Evolutionary conservation across 495 filamentous ascomycete genomes (phyloP).

Genomic region (Staphylotrichum longicolle): DNA sequence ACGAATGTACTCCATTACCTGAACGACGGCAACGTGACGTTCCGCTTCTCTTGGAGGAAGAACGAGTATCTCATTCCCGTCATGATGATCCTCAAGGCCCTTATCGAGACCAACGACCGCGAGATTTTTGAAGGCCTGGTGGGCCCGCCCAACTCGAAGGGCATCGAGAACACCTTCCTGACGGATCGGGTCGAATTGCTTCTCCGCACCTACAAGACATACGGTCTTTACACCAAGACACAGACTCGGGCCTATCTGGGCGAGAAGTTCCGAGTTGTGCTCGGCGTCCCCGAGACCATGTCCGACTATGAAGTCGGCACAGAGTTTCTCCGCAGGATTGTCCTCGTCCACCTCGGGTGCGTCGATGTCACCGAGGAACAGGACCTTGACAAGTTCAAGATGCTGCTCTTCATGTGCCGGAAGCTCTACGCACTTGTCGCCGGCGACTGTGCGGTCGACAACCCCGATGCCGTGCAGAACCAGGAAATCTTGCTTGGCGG

Average conservation of each 20-base stretch:
- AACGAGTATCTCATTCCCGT: conserved; percentile 91
- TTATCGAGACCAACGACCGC: conserved; percentile 92
- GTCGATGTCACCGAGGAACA: conserved; percentile 75
- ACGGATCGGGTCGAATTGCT: conserved; percentile 91
- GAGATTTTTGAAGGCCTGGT: conserved; percentile 92
- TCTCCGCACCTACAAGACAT: conserved; percentile 87
- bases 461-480: conserved; percentile 92
- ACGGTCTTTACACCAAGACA: conserved; percentile 71
- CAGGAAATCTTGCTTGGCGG: conserved; percentile 92
- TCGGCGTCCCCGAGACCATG: conserved; percentile 75
- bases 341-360: conserved; percentile 85
- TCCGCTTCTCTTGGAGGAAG: conserved; percentile 97
- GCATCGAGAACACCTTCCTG: conserved; percentile 83
- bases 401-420: conserved; percentile 92
- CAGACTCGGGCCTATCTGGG: conserved; percentile 82
- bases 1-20: conserved; percentile 97
- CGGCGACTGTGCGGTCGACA: conserved; percentile 88
- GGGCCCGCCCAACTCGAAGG: conserved; percentile 67
- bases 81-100: conserved; percentile 94
- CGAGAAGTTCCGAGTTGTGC: conserved; percentile 80
- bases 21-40: conserved; percentile 89
- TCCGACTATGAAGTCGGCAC: conserved; percentile 82
- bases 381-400: conserved; percentile 86
- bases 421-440: conserved; percentile 92
- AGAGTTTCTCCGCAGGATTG: conserved; percentile 85